Evolutionary conservation across 2,329 filamentous ascomycete species (phyloP), one percentile per base, ranked within the genome.

Genomic region (Bipolaris oryzae): DNA sequence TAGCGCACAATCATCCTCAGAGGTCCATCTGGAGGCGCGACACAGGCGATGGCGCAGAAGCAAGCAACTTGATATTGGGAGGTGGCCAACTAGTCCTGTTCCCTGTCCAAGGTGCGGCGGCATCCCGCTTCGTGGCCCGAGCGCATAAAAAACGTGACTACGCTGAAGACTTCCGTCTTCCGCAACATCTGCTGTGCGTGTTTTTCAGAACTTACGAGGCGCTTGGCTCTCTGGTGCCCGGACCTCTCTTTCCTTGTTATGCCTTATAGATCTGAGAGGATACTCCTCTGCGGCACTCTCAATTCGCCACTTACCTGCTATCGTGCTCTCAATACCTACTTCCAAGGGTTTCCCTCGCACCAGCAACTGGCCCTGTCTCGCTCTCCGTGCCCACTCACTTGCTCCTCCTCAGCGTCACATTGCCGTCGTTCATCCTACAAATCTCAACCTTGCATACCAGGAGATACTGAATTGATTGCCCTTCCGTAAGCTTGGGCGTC

Each of bases 1-100:
- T 74, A 72, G 62, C 74, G 69, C 64, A 76, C 72, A 76, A 76
- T 76, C 74, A 77, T 77, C 64, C 68, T 75, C 65, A 65, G 68
- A 62, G 61, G 57, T 58, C 63, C 73, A 76, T 76, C 59, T 64
- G 58, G 58, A 51, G 66, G 61, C 45, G 53, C 42, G 45, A 48
- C 55, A 56, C 49, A 53, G 42, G 55, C 43, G 62, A 62, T 61
- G 66, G 65, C 60, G 63, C 56, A 53, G 57, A 44, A 46, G 61
- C 55, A 50, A 62, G 59, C 54, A 58, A 55, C 54, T 58, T 50
- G 55, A 54, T 61, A 53, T 45, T 38, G 56, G 47, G 63, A 47
- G 48, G 39, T 53, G 50, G 66, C 53, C 55, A 57, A 58, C 45
- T n/a, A 50, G 46, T 62, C 52, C 54, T 54, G 56, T 58, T 31